Evolutionary conservation across 805 yeast species (phyloP).

Genomic region (Cyberlindnera amylophila): DNA sequence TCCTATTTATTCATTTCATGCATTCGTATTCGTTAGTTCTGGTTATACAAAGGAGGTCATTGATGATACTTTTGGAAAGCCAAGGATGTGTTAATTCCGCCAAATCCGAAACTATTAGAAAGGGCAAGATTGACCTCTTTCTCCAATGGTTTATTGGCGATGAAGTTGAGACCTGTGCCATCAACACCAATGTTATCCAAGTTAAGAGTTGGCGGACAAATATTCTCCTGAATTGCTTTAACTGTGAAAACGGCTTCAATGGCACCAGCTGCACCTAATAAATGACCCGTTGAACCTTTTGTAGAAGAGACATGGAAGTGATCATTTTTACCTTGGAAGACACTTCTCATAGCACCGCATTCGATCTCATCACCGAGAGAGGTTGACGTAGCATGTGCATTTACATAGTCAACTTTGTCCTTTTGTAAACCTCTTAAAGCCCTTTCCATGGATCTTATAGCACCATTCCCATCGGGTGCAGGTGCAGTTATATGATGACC

Average conservation of each 20-base stretch:
- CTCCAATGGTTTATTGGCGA: slow-evolving; percentile 44
- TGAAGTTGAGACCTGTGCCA: slow-evolving; percentile 52
- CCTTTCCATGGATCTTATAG: slow-evolving; percentile 72
- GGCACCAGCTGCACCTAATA: slow-evolving; percentile 94
- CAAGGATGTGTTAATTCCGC: slow-evolving; percentile 88
- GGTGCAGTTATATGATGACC: slow-evolving; percentile 95
- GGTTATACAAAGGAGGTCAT: no score
- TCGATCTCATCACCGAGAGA: slow-evolving; percentile 87
- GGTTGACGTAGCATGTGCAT: slow-evolving; percentile 98
- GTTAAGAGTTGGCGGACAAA: slow-evolving; percentile 80
- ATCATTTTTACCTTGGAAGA: slow-evolving; percentile 40
- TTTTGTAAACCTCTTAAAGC: slow-evolving; percentile 54
- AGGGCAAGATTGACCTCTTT: slow-evolving; percentile 54
- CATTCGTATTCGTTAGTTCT: no score
- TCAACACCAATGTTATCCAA: slow-evolving; percentile 51
- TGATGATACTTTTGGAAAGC: slow-evolving; percentile 42
- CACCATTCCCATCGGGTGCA: slow-evolving; percentile 76
- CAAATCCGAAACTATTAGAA: slow-evolving; percentile 94
- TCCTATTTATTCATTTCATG: not conserved
- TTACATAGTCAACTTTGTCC: slow-evolving; percentile 63
- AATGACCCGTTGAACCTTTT: slow-evolving; percentile 91
- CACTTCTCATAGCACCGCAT: slow-evolving; percentile 59
- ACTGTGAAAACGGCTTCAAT: slow-evolving; percentile 85
- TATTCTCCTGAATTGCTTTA: slow-evolving; percentile 51
- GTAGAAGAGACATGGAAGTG: slow-evolving; percentile 65